Evolutionary conservation across 495 filamentous ascomycete species (phyloP), one percentile per base, ranked within the genome.

Genomic region (Parathielavia hyrcaniae): DNA sequence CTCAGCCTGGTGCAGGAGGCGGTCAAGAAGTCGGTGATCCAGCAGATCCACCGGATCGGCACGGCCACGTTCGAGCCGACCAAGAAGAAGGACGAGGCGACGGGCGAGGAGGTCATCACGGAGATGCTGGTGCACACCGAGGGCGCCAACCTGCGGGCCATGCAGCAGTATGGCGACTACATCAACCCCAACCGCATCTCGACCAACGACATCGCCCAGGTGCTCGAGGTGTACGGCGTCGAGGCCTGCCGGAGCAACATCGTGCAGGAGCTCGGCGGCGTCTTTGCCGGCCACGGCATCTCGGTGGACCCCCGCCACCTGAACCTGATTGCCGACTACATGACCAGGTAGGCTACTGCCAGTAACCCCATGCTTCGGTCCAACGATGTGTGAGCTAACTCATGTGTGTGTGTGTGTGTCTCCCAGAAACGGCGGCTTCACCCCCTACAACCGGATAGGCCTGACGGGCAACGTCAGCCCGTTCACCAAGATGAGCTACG

Each of bases 401-500:
- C n/a, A n/a, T n/a, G n/a, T n/a, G n/a, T n/a, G n/a, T n/a, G n/a
- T n/a, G n/a, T 9, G 1, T 11, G 20, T n/a, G 26, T 39, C 4
- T 11, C 6, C 55, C 76, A 64, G 90, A 26, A 84, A 83, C 59
- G 93, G 93, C 61, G 83, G 83, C 17, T 97, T 93, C 73, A 84
- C 81, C 17, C 84, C 92, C 3, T 99, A 97, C 76, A 96, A 88
- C 72, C 86, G 93, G 46, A 91, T 86, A 62, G 93, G 91, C 17
- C 69, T 97, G 53, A 87, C 84, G 68, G 81, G 86, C 58, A 87
- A 86, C 65, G 84, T 89, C 16, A 91, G 86, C 52, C 91, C 93
- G 1, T 90, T 97, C 61, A 86, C 91, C 72, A 96, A 97, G 80
- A 96, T 96, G 90, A 95, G 89, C 71, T 97, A 97, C 77, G 91